These are phyloP conservation scores for Aegilops bicornis DNA, from an alignment of 176 grass and related monocot species.

Conservation along the genomic window DNA sequence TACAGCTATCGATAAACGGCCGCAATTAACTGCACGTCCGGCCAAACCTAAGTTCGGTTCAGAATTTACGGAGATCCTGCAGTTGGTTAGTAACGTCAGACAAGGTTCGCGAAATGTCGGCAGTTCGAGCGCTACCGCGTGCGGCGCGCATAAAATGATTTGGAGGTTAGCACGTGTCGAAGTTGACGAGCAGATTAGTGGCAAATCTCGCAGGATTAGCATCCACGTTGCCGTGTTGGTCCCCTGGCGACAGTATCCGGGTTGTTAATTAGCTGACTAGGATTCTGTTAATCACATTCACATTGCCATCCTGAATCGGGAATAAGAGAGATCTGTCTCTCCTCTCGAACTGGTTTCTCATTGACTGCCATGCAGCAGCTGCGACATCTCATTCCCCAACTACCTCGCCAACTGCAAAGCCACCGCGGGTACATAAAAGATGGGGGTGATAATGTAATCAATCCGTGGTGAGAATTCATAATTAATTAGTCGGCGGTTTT, in stretches of 20 bases:
- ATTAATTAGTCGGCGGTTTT: background rate
- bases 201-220: background rate
- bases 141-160: background rate
- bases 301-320: background rate
- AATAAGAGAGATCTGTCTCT: background rate
- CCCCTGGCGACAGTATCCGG: background rate
- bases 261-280: background rate
- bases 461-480: background rate
- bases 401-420: background rate
- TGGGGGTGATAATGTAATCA: background rate
- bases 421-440: background rate
- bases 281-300: background rate
- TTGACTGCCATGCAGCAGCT: background rate
- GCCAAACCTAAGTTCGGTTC: background rate
- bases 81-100: background rate
- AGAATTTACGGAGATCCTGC: background rate
- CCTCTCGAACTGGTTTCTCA: background rate
- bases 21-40: background rate
- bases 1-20: background rate
- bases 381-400: conserved; percentile 14
- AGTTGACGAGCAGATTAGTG: background rate
- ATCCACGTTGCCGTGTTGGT: background rate
- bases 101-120: background rate
- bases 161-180: conserved; percentile 24
- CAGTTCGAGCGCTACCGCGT: background rate